Evolutionary conservation across 164 flowering plant genomes (phyloP).

Genomic region (Annona cherimola): DNA sequence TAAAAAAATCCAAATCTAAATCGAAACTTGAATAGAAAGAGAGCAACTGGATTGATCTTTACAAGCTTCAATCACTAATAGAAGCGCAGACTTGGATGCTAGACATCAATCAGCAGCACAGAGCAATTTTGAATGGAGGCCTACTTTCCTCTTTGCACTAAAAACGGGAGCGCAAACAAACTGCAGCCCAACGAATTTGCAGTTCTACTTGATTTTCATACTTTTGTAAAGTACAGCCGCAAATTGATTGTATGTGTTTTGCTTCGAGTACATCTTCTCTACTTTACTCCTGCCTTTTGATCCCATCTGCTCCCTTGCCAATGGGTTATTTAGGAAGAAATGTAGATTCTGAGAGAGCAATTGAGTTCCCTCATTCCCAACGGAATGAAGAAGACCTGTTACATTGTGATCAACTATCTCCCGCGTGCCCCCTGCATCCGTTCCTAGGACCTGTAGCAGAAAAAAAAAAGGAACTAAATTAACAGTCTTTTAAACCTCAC

Average conservation of each 20-base stretch:
- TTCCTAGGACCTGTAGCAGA: slow-evolving; percentile 76
- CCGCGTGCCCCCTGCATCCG: slow-evolving; percentile 91
- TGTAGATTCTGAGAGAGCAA: slow-evolving; percentile 59
- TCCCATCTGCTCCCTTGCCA: slow-evolving; percentile 68
- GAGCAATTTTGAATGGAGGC: background rate
- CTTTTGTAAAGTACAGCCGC: slow-evolving; percentile 56
- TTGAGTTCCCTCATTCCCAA: slow-evolving; percentile 61
- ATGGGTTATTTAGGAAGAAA: slow-evolving; percentile 58
- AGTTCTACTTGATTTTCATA: slow-evolving; percentile 65
- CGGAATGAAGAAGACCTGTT: slow-evolving; percentile 86
- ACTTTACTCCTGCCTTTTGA: slow-evolving; percentile 65
- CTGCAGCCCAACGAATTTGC: background rate
- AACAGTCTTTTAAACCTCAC: background rate
- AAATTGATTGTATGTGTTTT: slow-evolving; percentile 75
- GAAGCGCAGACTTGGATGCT: background rate
- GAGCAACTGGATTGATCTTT: background rate
- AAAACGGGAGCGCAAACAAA: background rate
- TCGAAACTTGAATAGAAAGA: background rate
- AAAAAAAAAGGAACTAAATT: background rate
- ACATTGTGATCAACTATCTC: slow-evolving; percentile 87
- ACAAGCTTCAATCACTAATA: background rate
- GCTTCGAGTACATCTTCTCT: slow-evolving; percentile 72
- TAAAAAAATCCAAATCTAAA: background rate
- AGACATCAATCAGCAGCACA: background rate
- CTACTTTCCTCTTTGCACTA: background rate